Evolutionary conservation across 768 basidiomycete species (phyloP), one percentile per base, ranked within the genome.

Genomic region (Psilocybe sp.): DNA sequence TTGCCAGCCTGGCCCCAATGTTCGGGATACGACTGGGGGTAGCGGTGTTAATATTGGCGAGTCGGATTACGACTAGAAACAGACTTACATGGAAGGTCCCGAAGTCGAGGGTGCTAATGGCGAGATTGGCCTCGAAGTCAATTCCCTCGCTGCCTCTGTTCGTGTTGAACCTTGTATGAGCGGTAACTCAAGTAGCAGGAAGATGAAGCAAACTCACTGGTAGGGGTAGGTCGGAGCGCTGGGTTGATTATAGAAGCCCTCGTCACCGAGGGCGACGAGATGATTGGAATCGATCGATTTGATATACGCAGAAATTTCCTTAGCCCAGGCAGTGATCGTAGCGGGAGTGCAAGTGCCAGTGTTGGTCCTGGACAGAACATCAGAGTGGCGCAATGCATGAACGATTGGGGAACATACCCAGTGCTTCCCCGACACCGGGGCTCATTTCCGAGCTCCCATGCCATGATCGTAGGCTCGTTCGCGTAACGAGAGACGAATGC

Each of bases 241-340:
- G 0, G 77, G 71, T 53, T 77, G 61, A 57, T 84, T 80, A 68
- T 78, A 82, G 72, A 79, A 84, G 4, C 84, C 82, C 58, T 86
- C 82, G 56, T 85, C 84, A 10, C 84, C 82, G 31, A 86, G 63
- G 1, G 72, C 77, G 14, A 86, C 81, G 33, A 85, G 73, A 54
- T 85, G 82, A 64, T 83, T 84, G n/a, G 64, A 51, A 62, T 85
- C 84, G 52, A 85, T 74, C 13, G 78, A 77, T 58, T 84, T 82
- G 71, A 85, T 81, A 65, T 74, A 84, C 1, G 79, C 77, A 2
- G 80, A 81, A 33, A 84, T 79, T 18, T 71, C 70, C 45, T 66
- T 68, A 3, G 71, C 74, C 82, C 82, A 85, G 46, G 66, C 68
- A 1, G 77, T 80, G 57, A 84, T 72, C 1, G 79, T 82, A 5